Evolutionary conservation across 148 eudicot genomes (phyloP), one percentile per base, ranked within the genome.

Genomic region (Rhododendron vialii): DNA sequence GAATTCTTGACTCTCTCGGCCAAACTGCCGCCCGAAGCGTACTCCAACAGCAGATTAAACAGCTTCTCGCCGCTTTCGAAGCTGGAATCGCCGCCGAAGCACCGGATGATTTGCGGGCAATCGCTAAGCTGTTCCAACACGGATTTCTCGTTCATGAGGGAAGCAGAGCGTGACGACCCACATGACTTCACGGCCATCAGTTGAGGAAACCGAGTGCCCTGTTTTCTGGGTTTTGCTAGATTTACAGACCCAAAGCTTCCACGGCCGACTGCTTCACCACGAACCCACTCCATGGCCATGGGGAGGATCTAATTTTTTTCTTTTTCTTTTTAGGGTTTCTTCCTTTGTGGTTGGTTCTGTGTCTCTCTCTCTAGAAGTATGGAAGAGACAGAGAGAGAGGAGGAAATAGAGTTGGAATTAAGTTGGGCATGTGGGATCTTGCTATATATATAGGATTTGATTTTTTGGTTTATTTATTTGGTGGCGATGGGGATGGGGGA

Each of bases 211-310:
- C 35, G n/a, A 24, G 67, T 11, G 14, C 82, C 81, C 38, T 74
- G 86, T 61, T 85, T 74, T 77, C 59, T 92, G 67, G 95, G 89
- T 65, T 88, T 89, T 0, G 94, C 98, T 51, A 95, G 82, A 84
- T 81, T 93, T 0, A 96, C 98, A 3, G 91, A 90, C 0, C 92
- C 99, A 71, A 95, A 96, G 88, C 97, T 96, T 61, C 99, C 99
- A 63, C 88, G 93, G 5, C 99, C 99, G 26, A 96, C 79, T 20
- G 74, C 82, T 12, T 87, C 87, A n/a, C 98, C 98, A 30, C 98
- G 91, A 77, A 94, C 82, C 96, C 96, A 96, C 91, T 94, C 95
- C 99, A 96, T 71, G 30, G 17, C 95, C 99, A 96, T 73, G 33
- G 18, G 22, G 73, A 14, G 30, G 73, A 33, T 26, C 57, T 67